Evolutionary conservation across 2,329 filamentous ascomycete species (phyloP).

Genomic region (Arthrocladium fulminans): DNA sequence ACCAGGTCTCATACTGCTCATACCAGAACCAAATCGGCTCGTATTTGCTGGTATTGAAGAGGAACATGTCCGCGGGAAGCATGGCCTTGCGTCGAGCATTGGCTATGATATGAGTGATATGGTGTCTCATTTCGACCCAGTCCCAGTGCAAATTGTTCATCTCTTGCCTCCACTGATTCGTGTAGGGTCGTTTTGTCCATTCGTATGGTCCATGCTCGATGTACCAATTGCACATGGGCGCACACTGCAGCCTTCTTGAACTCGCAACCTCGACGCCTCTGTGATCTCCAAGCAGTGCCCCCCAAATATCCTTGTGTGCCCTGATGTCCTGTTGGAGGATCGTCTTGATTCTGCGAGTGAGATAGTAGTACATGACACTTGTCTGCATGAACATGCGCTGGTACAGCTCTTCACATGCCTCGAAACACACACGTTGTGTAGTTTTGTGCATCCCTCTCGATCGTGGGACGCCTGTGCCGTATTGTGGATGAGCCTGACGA

Average conservation of each 20-base stretch:
- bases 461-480: neutral
- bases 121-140: constrained; percentile 5
- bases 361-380: neutral
- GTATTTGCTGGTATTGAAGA: neutral
- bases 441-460: neutral
- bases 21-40: constrained; percentile 5
- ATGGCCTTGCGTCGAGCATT: neutral
- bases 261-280: neutral
- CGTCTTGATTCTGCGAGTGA: neutral
- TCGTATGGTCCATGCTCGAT: constrained; percentile 2
- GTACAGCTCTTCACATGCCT: neutral
- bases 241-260: neutral
- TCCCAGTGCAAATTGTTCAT: constrained; percentile 7
- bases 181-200: constrained; percentile 3
- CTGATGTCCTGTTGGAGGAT: neutral
- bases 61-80: neutral
- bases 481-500: neutral
- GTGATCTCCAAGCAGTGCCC: constrained; percentile 1
- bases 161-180: constrained; percentile 2
- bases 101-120: neutral
- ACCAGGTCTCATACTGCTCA: neutral
- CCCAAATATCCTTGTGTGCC: constrained; percentile 1
- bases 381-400: constrained; percentile 3
- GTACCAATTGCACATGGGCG: constrained; percentile 4
- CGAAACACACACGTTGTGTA: neutral